These are phyloP conservation scores for Cutaneotrichosporon sp. DNA, from an alignment of 1,284 basidiomycete species.

Conservation along the genomic window DNA sequence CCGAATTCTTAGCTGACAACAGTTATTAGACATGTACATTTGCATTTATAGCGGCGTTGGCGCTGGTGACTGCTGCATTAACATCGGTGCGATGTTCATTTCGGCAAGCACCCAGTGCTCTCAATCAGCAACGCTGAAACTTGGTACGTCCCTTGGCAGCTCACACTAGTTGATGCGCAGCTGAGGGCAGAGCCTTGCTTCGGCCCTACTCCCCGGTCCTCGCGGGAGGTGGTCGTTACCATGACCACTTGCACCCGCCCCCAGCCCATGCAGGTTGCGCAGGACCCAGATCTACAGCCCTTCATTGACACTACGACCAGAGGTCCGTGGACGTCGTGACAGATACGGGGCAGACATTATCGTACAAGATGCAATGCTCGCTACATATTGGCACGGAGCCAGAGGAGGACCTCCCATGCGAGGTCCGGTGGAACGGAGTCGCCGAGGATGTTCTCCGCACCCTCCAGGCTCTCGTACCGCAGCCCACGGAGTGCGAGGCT, in stretches of 20 bases:
- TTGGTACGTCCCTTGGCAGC: not conserved
- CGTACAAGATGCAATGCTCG: not conserved
- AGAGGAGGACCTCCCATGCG: conserved; percentile 36
- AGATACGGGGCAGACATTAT: conserved; percentile 49
- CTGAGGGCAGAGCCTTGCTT: too few species aligned
- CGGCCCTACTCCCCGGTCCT: too few species aligned
- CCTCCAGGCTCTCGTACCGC: conserved; percentile 46
- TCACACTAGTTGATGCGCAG: too few species aligned
- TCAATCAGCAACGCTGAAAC: too few species aligned
- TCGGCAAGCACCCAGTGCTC: too few species aligned
- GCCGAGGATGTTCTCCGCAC: conserved; percentile 24
- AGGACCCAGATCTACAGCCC: conserved; percentile 28
- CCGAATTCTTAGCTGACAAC: too few species aligned
- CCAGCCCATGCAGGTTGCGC: conserved; percentile 15
- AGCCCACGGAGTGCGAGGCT: conserved; percentile 36
- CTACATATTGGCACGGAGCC: conserved; percentile 42
- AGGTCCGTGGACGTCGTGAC: conserved; percentile 45
- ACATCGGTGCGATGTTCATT: too few species aligned
- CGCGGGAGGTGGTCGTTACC: too few species aligned
- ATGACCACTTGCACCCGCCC: not conserved
- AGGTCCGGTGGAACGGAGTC: conserved; percentile 15
- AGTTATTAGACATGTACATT: too few species aligned
- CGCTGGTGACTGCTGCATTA: too few species aligned
- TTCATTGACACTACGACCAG: conserved; percentile 39
- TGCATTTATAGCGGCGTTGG: too few species aligned